A percentile compares a stretch with the other conserved stretches of the same genome.
Evolutionary conservation across 176 grass and related monocot genomes (phyloP).

Genomic region (Aegilops umbellulata): DNA sequence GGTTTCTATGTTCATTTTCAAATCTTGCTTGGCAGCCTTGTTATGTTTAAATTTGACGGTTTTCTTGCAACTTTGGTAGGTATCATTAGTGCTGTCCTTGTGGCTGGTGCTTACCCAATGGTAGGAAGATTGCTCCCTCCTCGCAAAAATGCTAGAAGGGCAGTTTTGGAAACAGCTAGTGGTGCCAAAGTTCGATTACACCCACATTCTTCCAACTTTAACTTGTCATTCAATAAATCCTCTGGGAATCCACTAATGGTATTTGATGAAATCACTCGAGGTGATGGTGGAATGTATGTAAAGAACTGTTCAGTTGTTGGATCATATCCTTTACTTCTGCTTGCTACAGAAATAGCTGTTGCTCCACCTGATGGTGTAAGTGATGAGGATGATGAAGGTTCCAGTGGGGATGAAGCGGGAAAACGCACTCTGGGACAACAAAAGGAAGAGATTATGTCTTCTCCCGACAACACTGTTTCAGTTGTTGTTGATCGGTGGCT

Average conservation of each 20-base stretch:
- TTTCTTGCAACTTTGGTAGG: slow-evolving; percentile 42
- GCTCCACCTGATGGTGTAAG: slow-evolving; percentile 51
- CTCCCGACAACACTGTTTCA: slow-evolving; percentile 72
- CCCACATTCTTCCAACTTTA: slow-evolving; percentile 78
- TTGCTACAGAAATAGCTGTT: slow-evolving; percentile 82
- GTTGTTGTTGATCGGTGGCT: slow-evolving; percentile 90
- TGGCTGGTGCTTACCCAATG: slow-evolving; percentile 83
- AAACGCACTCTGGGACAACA: slow-evolving; percentile 27
- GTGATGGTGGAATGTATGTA: slow-evolving; percentile 77
- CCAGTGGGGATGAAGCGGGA: slow-evolving; percentile 61
- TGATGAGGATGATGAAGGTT: slow-evolving; percentile 58
- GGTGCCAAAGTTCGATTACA: slow-evolving; percentile 91
- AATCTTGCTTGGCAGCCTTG: background rate
- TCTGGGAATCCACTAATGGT: slow-evolving; percentile 58
- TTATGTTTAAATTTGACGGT: background rate
- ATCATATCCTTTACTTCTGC: slow-evolving; percentile 64
- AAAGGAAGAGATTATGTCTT: slow-evolving; percentile 80
- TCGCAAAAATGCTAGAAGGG: slow-evolving; percentile 46
- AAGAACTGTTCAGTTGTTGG: slow-evolving; percentile 79
- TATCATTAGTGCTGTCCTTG: slow-evolving; percentile 85
- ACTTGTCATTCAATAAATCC: slow-evolving; percentile 46
- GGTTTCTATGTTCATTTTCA: background rate
- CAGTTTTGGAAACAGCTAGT: slow-evolving; percentile 62
- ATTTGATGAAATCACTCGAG: slow-evolving; percentile 90
- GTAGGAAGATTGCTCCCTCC: slow-evolving; percentile 74